Base-by-base conservation (phyloP, 1,284 basidiomycete genomes). In the Cutaneotrichosporon arboriforme region DNA sequence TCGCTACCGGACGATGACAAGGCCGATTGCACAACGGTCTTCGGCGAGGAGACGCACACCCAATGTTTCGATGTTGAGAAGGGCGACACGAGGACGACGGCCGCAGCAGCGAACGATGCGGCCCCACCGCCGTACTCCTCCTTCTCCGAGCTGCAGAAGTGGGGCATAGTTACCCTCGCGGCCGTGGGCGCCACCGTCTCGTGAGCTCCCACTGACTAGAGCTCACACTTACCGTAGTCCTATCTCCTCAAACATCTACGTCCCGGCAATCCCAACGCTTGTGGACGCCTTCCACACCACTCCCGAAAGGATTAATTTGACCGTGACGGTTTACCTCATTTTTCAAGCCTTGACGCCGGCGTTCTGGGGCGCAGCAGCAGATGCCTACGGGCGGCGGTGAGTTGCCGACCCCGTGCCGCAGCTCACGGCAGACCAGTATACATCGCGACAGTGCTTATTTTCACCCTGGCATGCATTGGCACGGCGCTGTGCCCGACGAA, bases 311-410 rank as follows among this genome's bases (percentile, higher is more conserved):
- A 69, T 71, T 58, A 70, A 69, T 49, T 44, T 71, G 21, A 68
- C 68, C 0, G 58, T 73, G 21, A 69, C 71, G 1, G 41, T 71
- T 17, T 71, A 68, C 43, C 58, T 73, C 67, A 45, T 39, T n/a
- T 67, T 68, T 42, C 69, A 73, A 51, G 71, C 64, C 3, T 37
- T 73, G 17, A 68, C 67, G 3, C 69, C 69, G 0, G 58, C 67
- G 9, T 56, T 71, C 44, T 70, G 63, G 63, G 71, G 63, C 9
- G 62, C 66, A 12, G 58, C 65, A 2, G 63, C 67, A 0, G 69
- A 71, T 49, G 52, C 49, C 10, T 67, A 61, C 39, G 69, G 71
- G 22, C 37, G 67, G 58, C 62, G 26, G 26, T 31, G 26, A 10
- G 26, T 10, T 31, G 10, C 26, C 26, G 5, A 5, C 5, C 26